Evolutionary conservation across 2,329 filamentous ascomycete species (phyloP), one percentile per base, ranked within the genome.

Genomic region (Mollisiaceae sp.): DNA sequence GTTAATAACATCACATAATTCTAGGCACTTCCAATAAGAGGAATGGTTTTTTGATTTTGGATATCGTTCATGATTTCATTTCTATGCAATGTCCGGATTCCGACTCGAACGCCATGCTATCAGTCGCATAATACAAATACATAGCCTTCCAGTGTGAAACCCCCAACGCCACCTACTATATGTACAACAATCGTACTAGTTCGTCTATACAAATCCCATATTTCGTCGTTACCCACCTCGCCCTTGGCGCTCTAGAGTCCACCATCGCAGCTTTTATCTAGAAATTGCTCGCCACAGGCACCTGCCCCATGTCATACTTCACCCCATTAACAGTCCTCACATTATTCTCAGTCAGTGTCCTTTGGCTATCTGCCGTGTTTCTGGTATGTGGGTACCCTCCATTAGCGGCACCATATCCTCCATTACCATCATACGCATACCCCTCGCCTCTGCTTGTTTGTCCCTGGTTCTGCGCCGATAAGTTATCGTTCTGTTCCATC

Each of bases 401-500:
- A 64, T 39, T 41, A 63, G 64, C 43, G 22, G 22, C n/a, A 24
- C 39, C 24, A 11, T 32, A 32, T 6, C 27, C 27, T 32, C 54
- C 32, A 39, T 50, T 39, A 12, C 68, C 39, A 59, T 43, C 35
- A 24, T 60, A 54, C 6, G 45, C 45, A 50, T 27, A 32, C 27
- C 27, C 27, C 3, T 32, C 45, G 41, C 56, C 24, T 32, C 18
- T 18, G 4, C 15, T 45, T 12, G 38, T 11, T 20, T 47, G 36
- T 41, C 55, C 27, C 20, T 59, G 57, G 38, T 32, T 52, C 22
- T 12, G 12, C n/a, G 59, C 41, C 8, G 59, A 36, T 32, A 58
- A 32, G 38, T 22, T 52, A 67, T 74, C 71, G 41, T 73, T 73
- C 39, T 69, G 65, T 62, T 75, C 75, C 62, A 71, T 64, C 64